These are phyloP conservation scores for Pittosporum tobira DNA, from an alignment of 129 eudicot genomes.

Conservation along the genomic window DNA sequence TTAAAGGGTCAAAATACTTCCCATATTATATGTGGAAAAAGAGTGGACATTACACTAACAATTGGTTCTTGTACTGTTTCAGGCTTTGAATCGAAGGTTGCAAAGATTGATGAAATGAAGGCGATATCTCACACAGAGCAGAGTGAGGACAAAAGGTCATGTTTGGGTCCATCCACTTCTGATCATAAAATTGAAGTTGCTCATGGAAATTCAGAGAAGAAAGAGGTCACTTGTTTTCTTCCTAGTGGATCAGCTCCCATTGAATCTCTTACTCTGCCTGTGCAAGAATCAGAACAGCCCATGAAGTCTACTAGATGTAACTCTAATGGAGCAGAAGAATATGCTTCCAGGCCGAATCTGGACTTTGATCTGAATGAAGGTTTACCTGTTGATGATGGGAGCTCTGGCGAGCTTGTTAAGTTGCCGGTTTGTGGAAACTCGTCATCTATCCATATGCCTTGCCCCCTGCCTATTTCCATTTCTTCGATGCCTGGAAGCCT, in stretches of 20 bases:
- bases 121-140: slow-evolving; percentile 11
- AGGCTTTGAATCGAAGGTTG: slow-evolving; percentile 12
- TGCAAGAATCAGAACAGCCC: slow-evolving; percentile 17
- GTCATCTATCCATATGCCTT: slow-evolving; percentile 19
- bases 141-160: slow-evolving; percentile 14
- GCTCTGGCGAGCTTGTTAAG: slow-evolving; percentile 36
- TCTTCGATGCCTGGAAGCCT: slow-evolving; percentile 25
- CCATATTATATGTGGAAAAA: background rate
- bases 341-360: slow-evolving; percentile 21
- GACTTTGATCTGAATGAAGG: slow-evolving; percentile 91
- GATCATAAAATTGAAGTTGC: slow-evolving; percentile 12
- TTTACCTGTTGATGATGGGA: slow-evolving; percentile 60
- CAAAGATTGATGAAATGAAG: slow-evolving; percentile 7
- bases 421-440: slow-evolving; percentile 2
- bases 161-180: too few species aligned
- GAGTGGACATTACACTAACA: slow-evolving; percentile 1
- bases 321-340: slow-evolving; percentile 20
- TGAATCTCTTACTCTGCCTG: slow-evolving; percentile 5
- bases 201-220: slow-evolving; percentile 15
- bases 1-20: slow-evolving; percentile 3
- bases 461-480: slow-evolving; percentile 19
- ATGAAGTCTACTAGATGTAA: slow-evolving; percentile 16
- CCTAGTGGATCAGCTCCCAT: too few species aligned
- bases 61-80: slow-evolving; percentile 14
- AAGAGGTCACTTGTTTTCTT: too few species aligned